Conservation (phyloP, 495 filamentous ascomycete genomes). For the Extremus antarcticus region DNA sequence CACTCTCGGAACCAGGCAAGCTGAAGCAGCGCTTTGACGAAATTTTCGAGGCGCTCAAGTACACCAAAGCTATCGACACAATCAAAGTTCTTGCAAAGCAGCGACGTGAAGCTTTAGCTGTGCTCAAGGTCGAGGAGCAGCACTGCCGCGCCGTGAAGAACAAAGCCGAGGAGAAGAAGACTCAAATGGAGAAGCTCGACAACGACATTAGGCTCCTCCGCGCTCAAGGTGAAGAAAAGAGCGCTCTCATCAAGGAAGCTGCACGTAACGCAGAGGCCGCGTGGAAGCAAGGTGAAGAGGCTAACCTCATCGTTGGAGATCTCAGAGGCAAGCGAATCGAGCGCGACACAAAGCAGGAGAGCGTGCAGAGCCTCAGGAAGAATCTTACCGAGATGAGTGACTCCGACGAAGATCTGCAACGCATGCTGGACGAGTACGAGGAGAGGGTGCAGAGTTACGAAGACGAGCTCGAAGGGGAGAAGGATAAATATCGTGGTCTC, state of each 20-base stretch:
- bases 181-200: conserved; percentile 50
- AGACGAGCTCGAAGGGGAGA: conserved; percentile 50
- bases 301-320: conserved; percentile 53
- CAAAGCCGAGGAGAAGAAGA: conserved; percentile 59
- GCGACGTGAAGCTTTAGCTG: conserved; percentile 61
- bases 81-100: conserved; percentile 77
- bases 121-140: conserved; percentile 59
- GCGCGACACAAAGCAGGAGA: conserved; percentile 50
- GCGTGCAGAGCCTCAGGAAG: conserved; percentile 54
- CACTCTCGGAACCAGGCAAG: conserved; percentile 76
- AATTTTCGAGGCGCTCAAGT: conserved; percentile 93
- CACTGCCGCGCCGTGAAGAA: conserved; percentile 79
- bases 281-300: conserved; percentile 49
- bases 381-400: conserved; percentile 67
- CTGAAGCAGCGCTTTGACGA: conserved; percentile 94
- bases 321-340: conserved; percentile 66
- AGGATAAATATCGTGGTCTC: conserved; percentile 51
- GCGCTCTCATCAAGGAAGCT: conserved; percentile 45
- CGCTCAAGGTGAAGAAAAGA: conserved; percentile 45
- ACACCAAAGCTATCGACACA: conserved; percentile 93
- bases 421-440: conserved; percentile 71
- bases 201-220: conserved; percentile 63
- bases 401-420: conserved; percentile 64
- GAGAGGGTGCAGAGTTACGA: conserved; percentile 54
- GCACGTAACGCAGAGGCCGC: conserved; percentile 46